Base-by-base conservation (phyloP, 1,284 basidiomycete species). In the Ustanciosporium gigantosporum region DNA sequence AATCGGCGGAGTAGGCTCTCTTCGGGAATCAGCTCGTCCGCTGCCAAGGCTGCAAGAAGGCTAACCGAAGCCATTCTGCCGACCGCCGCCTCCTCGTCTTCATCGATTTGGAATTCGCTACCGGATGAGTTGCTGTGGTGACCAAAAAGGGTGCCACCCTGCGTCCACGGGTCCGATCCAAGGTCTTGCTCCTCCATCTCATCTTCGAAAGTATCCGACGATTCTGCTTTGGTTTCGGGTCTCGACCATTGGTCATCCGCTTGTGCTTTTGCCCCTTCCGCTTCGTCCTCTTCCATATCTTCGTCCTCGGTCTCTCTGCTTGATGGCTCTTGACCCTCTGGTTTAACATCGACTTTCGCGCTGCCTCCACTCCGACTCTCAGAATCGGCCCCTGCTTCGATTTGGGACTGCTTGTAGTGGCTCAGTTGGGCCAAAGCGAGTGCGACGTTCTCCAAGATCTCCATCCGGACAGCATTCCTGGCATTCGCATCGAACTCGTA, bases 31-130 rank as follows among this genome's bases (percentile, higher is more conserved):
- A 74, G 61, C 45, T 80, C 80, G 34, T 80, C 81, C 8, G 80
- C 73, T 4, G 80, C 46, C 24, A 91, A 86, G 6, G 89, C 88
- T 25, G 90, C 90, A 79, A 96, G 89, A 47, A 97, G 80, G 74
- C 90, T 92, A 87, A 96, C 91, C 55, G 91, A 91, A 5, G 90
- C 89, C 44, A 94, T 82, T 49, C 91, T 84, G 3, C 92, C 93
- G 15, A 93, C 84, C 2, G 89, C 86, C 13, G 89, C 90, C 74
- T 94, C 90, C 39, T 83, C 80, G 20, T 77, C 73, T 19, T 65
- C 45, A 25, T 38, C 50, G 35, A 34, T 46, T 38, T 48, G 52
- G 36, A 44, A 56, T 8, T 65, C 60, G 41, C 57, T 61, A 6
- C 34, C 45, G 20, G 45, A 48, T 17, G 50, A 52, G n/a, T 50